Evolutionary conservation across 768 basidiomycete genomes (phyloP), one percentile per base, ranked within the genome.

Genomic region (Naganishia antarctica): DNA sequence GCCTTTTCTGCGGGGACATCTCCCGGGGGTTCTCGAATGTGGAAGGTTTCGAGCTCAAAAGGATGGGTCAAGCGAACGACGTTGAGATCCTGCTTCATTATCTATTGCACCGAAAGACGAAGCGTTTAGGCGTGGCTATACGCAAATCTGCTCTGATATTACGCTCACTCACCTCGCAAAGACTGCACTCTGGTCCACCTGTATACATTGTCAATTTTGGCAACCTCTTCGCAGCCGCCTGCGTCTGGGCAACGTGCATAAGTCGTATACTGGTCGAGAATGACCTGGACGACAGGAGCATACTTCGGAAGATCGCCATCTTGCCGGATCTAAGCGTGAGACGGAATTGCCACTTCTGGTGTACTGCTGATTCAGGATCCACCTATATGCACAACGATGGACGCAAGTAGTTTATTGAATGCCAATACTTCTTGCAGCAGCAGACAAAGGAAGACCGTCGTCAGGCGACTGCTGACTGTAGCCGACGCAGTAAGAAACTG

Each of bases 131-230:
- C 16, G 40, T 16, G 15, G 5, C 9, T 9, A 43, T 61, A 12
- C 15, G 44, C 18, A 29, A 4, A 26, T 37, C 34, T 7, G 8
- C 34, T 37, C 34, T 7, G 7, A 37, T 15, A 15, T 7, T 37
- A 7, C 34, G 8, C 31, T 37, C n/a, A 67, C 72, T 26, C 44
- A 76, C 72, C 69, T 77, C 76, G 66, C 76, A 77, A n/a, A 77
- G 58, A 28, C 73, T 73, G 60, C 76, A 77, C 61, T 77, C 76
- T 45, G 75, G 75, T 4, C 76, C 76, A 18, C 76, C 76, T 45
- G 76, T 75, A 61, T 65, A 77, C 41, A 77, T 70, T 13, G 76
- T 77, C 49, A 77, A 59, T 29, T 65, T 49, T 25, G 69, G 71
- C 23, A 70, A 15, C 41, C 70, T 65, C 25, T 53, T 41, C n/a